phyloP scores from a whole-genome alignment of 2,329 filamentous ascomycete genomes.

The Fulvia fulva region DNA sequence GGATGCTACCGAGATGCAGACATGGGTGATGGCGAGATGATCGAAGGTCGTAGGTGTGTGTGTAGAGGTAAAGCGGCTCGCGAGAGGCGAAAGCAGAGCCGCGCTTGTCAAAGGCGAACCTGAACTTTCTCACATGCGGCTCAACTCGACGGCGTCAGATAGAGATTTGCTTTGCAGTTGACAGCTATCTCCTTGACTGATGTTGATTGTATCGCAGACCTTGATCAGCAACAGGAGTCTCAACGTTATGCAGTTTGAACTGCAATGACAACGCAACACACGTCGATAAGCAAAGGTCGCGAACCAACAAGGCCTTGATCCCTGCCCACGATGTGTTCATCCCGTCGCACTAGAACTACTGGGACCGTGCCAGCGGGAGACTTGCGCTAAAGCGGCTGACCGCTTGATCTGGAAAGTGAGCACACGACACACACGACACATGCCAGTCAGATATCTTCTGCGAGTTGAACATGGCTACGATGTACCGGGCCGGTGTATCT shows the following conservation, averaged over 20 bases:
- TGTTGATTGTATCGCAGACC: too few species aligned
- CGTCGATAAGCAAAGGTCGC: not conserved
- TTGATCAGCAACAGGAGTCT: too few species aligned
- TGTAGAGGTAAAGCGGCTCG: not conserved
- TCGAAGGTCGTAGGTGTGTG: not conserved
- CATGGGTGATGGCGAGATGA: not conserved
- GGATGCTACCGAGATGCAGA: not conserved
- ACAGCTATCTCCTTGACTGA: too few species aligned
- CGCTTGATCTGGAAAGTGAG: not conserved
- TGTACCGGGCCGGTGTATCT: too few species aligned
- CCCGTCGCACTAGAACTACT: not conserved
- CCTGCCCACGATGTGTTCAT: not conserved
- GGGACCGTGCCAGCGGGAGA: not conserved
- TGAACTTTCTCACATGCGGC: not conserved
- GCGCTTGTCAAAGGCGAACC: too few species aligned
- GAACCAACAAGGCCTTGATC: not conserved
- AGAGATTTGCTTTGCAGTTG: too few species aligned
- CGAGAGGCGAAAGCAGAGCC: not conserved
- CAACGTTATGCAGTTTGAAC: too few species aligned
- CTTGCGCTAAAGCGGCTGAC: not conserved
- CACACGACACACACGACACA: not conserved
- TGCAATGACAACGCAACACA: too few species aligned
- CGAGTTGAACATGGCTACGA: too few species aligned
- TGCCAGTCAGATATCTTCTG: not conserved
- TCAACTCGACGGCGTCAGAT: not conserved